Evolutionary conservation across 768 basidiomycete genomes (phyloP), one percentile per base, ranked within the genome.

Genomic region (Hortiboletus campestris): DNA sequence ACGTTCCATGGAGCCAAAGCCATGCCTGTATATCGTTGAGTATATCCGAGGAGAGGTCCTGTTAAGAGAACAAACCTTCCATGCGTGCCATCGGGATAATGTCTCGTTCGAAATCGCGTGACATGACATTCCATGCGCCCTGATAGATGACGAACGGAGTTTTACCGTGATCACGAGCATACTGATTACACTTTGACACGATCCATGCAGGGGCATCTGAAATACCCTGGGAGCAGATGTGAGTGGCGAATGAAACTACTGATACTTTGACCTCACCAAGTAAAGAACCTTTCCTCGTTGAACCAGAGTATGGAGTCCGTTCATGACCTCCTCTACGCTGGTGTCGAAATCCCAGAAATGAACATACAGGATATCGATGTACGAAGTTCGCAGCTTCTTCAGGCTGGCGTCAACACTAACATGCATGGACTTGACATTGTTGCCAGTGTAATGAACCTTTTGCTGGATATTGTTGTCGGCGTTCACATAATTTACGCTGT

Each of bases 71-170:
- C 64, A 60, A 36, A 62, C 75, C 76, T 77, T 76, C 57, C 8
- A 32, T 35, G 19, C 38, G 34, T 28, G 47, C 56, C 58, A 48
- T 51, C 7, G 77, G 74, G 48, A 83, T 76, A 54, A 82, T 79
- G 7, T 83, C 82, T 6, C 80, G 73, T 66, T 82, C 81, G 50
- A 83, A 76, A 46, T 76, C 74, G 42, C 82, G 73, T 2, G 71
- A 56, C 57, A 79, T 62, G n/a, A 76, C 64, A 62, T 70, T 75
- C 76, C 75, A 79, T 17, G 48, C 55, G 2, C 79, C 81, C 68
- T 79, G 82, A 65, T 83, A 84, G 41, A 84, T 68, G 25, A 73
- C 69, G 62, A 84, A 84, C 6, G 78, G 81, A 0, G 78, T 76
- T 50, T 80, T 65, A 0, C 72, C 80, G 49, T 82, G 76, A 28